Base-by-base conservation (phyloP, 2,329 filamentous ascomycete species). In the Diaporthe citrichinensis region DNA sequence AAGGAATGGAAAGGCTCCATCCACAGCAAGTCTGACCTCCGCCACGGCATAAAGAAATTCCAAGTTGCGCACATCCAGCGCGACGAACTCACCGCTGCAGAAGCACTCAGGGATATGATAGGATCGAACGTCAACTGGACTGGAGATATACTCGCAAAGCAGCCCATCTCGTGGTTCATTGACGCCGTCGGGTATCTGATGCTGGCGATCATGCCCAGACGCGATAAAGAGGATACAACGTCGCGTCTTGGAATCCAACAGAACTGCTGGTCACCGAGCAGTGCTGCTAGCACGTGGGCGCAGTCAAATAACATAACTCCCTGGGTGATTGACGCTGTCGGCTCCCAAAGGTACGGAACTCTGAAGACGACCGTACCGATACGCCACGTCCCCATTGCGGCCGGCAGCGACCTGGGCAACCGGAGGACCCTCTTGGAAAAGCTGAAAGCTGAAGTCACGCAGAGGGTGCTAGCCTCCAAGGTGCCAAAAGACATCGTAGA, bases 181-280 rank as follows among this genome's bases (percentile, higher is more conserved):
- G n/a, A 41, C 7, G 65, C 65, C n/a, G 34, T 69, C 34, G 65
- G 28, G 34, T 25, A 23, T 14, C 49, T 69, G 2, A 31, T 69
- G 49, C 4, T 53, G n/a, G 49, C 49, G 4, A 17, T 55, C n/a
- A 55, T 55, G 65, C 65, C 65, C 34, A 55, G 49, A 12, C 46
- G 65, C n/a, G 65, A 69, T 3, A 4, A 23, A 2, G n/a, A 28
- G 3, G n/a, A 23, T 10, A 69, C 4, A 7, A 53, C 15, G 4
- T 0, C 17, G 15, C 14, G 14, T 1, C 34, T 41, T 9, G 3
- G 1, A 9, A 23, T 69, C 49, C 0, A 7, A 3, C n/a, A 69
- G 4, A 69, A 55, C n/a, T 25, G 10, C n/a, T 69, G 65, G 65
- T 34, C 49, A 2, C 65, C 65, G 25, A 69, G 65, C 49, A 20